Evolutionary conservation across 1,139 yeast genomes (phyloP).

Genomic region (Geotrichum reessii): DNA sequence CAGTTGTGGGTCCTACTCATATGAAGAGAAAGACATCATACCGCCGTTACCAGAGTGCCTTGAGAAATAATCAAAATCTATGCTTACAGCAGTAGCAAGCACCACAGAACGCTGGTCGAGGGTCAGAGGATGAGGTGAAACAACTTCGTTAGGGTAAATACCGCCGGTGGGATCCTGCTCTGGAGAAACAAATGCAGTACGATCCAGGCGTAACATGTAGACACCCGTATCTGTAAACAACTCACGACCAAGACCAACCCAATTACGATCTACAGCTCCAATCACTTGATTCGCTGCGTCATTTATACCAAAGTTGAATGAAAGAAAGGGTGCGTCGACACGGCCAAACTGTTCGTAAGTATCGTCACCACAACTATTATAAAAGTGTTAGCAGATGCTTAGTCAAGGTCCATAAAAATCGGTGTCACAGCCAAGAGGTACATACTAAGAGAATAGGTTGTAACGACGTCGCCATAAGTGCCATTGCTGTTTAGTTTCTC

Average conservation of each 20-base stretch:
- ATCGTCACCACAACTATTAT: constrained; percentile 26
- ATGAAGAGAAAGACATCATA: constrained; percentile 1
- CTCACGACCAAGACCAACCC: constrained; percentile 93
- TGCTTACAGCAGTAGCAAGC: constrained; percentile 80
- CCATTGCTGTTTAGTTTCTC: constrained; percentile 90
- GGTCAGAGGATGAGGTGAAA: constrained; percentile 45
- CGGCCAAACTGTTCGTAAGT: constrained; percentile 69
- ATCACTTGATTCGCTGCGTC: constrained; percentile 55
- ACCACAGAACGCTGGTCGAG: constrained; percentile 81
- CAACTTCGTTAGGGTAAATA: constrained; percentile 11
- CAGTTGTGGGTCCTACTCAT: constrained; percentile 7
- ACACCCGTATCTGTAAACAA: constrained; percentile 92
- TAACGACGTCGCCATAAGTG: constrained; percentile 88
- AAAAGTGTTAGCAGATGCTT: no score
- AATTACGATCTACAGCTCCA: constrained; percentile 81
- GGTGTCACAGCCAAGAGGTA: neutral
- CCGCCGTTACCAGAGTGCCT: constrained; percentile 64
- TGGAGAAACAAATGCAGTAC: constrained; percentile 46
- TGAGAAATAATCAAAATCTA: constrained; percentile 92
- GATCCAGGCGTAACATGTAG: constrained; percentile 79
- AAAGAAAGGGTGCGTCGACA: constrained; percentile 78
- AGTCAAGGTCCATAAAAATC: neutral
- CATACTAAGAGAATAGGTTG: constrained; percentile 50
- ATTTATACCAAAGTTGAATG: constrained; percentile 77
- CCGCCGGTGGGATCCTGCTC: constrained; percentile 23